Conservation (phyloP, 257 asterid species). For the Oldenlandia corymbosa region DNA sequence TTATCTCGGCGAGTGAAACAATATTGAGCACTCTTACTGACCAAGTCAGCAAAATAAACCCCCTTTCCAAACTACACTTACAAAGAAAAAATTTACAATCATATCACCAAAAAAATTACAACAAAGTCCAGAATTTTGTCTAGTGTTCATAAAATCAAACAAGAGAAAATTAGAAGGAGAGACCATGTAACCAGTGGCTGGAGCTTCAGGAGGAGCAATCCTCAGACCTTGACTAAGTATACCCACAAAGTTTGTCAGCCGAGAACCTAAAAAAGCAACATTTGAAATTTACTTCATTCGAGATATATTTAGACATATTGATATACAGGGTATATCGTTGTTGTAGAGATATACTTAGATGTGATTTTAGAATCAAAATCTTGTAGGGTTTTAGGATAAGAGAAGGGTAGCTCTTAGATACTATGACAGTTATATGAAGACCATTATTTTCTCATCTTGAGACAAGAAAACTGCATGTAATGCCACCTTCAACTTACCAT, state of each 20-base stretch:
- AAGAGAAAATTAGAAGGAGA: conserved; percentile 14
- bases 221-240: conserved; percentile 95
- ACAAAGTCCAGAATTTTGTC: neutral
- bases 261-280: conserved; percentile 75
- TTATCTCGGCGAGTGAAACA: conserved; percentile 69
- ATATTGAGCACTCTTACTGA: conserved; percentile 97
- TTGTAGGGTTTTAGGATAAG: neutral
- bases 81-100: conserved; percentile 1
- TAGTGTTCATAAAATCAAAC: neutral
- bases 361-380: neutral
- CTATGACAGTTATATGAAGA: neutral
- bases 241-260: conserved; percentile 91
- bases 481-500: conserved; percentile 48
- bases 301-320: no score
- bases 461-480: conserved; percentile 12
- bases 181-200: conserved; percentile 98
- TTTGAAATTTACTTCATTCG: no score
- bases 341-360: no score
- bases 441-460: conserved; percentile 11
- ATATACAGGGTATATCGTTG: no score
- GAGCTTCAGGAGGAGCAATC: conserved; percentile 99
- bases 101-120: neutral
- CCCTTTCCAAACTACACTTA: conserved; percentile 87
- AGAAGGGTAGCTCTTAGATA: neutral
- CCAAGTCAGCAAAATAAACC: conserved; percentile 91